Evolutionary conservation across 2,329 filamentous ascomycete genomes (phyloP), one percentile per base, ranked within the genome.

Genomic region (Trichoderma lentiforme): DNA sequence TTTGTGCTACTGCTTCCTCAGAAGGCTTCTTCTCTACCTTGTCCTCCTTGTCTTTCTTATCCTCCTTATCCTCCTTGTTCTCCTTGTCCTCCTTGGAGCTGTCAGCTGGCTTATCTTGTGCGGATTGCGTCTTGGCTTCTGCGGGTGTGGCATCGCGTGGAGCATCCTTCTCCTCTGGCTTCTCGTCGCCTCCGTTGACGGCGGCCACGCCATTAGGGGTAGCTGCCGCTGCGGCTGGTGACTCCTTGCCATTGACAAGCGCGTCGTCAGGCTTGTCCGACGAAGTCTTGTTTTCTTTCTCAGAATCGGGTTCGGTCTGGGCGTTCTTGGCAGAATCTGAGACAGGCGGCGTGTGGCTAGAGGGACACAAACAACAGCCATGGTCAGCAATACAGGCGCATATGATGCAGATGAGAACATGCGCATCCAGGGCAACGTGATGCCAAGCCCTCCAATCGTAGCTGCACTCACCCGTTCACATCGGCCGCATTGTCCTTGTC

Each of bases 401-500:
- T 60, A 12, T 51, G 72, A 61, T 67, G 57, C 61, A 39, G 65
- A 28, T 62, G 56, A 51, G 43, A 43, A 39, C 67, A 32, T 51
- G 32, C 51, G n/a, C 39, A 34, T 53, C 28, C 62, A 12, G 26
- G 14, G 12, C 63, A 64, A 24, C 21, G 58, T 30, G 36, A 30
- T 21, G 26, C 2, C 26, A 36, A 24, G 36, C 57, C 30, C 71
- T 24, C 8, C 51, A 63, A 65, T 43, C 28, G 70, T 69, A 69
- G 71, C 61, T 21, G 53, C 58, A 80, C 82, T 79, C 78, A 83
- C 82, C 82, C 82, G 72, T 83, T 83, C 18, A 80, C 73, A 74
- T 80, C 78, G 66, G 80, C 72, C 65, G 79, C 82, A 36, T 75
- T 73, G 57, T 79, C 79, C 74, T 78, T 78, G 24, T 77, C 76